phyloP scores from a whole-genome alignment of 306 rosid genomes.

The barrel medic (Medicago truncatula) region DNA sequence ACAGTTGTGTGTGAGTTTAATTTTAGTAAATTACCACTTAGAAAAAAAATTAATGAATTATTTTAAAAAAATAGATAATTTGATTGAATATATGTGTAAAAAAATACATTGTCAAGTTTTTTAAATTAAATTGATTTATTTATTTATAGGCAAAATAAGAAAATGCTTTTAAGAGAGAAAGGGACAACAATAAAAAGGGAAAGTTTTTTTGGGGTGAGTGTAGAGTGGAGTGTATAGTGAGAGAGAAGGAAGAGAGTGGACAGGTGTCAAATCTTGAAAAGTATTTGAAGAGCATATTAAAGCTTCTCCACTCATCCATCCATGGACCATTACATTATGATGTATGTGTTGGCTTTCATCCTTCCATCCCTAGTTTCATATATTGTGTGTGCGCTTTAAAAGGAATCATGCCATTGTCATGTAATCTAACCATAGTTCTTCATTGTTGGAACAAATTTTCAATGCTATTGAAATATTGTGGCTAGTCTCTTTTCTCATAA shows the following conservation, averaged over 20 bases:
- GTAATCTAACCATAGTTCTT: background rate
- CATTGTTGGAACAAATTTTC: background rate
- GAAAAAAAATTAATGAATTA: no score
- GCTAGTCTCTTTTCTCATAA: background rate
- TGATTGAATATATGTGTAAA: no score
- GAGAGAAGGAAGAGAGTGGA: slow-evolving; percentile 43
- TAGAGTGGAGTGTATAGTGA: slow-evolving; percentile 12
- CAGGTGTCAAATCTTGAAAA: slow-evolving; percentile 67
- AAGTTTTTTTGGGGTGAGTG: slow-evolving; percentile 23
- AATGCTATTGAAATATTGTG: background rate
- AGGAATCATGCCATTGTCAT: background rate
- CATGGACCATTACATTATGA: background rate
- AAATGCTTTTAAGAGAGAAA: slow-evolving; percentile 6
- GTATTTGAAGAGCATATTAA: slow-evolving; percentile 53
- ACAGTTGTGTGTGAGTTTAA: no score
- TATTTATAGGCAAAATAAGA: background rate
- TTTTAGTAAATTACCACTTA: no score
- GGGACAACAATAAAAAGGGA: slow-evolving; percentile 30
- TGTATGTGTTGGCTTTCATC: background rate
- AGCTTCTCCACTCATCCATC: slow-evolving; percentile 67
- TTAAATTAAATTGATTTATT: background rate
- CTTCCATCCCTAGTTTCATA: background rate
- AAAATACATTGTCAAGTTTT: no score
- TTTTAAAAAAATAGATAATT: no score
- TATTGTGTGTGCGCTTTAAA: background rate